These are phyloP conservation scores for Lentinula edodes DNA, from an alignment of 768 basidiomycete genomes.

Conservation along the genomic window DNA sequence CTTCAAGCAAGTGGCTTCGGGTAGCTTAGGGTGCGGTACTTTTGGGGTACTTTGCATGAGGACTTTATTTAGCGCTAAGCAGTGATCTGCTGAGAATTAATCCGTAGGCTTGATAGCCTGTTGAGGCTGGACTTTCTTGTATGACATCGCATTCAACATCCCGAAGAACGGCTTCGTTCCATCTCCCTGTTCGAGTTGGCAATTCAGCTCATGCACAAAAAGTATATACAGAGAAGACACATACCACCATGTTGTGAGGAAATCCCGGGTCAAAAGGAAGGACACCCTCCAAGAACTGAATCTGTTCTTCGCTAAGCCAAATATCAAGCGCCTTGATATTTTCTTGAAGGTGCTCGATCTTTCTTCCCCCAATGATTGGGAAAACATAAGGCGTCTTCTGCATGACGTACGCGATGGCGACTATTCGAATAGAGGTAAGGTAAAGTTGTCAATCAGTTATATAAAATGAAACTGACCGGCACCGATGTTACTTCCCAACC, in stretches of 20 bases:
- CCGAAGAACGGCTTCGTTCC: neutral
- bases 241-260: neutral
- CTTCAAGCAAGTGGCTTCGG: no score
- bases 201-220: neutral
- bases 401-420: constrained; percentile 22
- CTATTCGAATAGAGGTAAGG: neutral
- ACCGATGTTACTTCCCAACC: constrained; percentile 22
- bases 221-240: neutral
- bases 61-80: no score
- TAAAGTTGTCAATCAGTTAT: no score
- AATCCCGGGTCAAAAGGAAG: constrained; percentile 4
- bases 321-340: constrained; percentile 34
- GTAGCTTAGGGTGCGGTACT: no score
- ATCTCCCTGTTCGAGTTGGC: neutral
- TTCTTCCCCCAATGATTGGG: constrained; percentile 17
- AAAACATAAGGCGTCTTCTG: constrained; percentile 20
- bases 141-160: neutral
- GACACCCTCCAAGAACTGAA: constrained; percentile 27
- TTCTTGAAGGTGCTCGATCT: constrained; percentile 16
- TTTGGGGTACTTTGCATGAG: no score
- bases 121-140: neutral
- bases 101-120: neutral
- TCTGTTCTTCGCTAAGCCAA: constrained; percentile 28
- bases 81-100: neutral
- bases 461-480: neutral